A percentile compares a stretch with the other conserved stretches of the same genome.
phyloP scores from a whole-genome alignment of 768 basidiomycete species.

The Wakefieldia striispora region DNA sequence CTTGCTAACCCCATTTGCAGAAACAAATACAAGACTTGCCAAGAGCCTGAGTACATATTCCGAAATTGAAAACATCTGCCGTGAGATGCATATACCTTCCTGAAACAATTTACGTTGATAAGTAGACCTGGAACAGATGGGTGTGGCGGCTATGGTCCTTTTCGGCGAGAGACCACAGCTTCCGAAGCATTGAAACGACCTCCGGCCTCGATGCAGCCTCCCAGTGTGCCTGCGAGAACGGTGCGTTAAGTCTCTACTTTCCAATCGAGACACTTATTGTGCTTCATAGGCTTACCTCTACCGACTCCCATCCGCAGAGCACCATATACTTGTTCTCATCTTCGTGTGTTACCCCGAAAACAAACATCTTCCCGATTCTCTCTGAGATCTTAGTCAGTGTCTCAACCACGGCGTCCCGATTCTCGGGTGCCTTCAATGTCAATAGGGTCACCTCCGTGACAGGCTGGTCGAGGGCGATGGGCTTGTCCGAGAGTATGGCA shows the following conservation, averaged over 20 bases:
- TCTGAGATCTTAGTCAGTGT: constrained; percentile 14
- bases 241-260: no score
- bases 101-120: background rate
- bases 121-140: constrained; percentile 5
- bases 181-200: background rate
- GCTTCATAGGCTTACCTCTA: constrained; percentile 20
- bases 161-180: constrained; percentile 13
- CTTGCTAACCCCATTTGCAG: no score
- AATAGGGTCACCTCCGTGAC: constrained; percentile 8
- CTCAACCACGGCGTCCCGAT: constrained; percentile 15
- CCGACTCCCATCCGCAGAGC: constrained; percentile 20
- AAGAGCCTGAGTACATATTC: no score
- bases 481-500: constrained; percentile 16
- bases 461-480: background rate
- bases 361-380: constrained; percentile 5
- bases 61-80: no score
- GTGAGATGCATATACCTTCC: background rate
- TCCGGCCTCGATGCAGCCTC: constrained; percentile 11
- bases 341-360: constrained; percentile 21
- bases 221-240: constrained; percentile 12
- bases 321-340: constrained; percentile 20
- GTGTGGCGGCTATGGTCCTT: constrained; percentile 15
- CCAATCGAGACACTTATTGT: background rate
- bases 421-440: constrained; percentile 22
- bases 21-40: no score